These are phyloP conservation scores for Triadica sebifera DNA, from an alignment of 345 rosid genomes.

Conservation along the genomic window DNA sequence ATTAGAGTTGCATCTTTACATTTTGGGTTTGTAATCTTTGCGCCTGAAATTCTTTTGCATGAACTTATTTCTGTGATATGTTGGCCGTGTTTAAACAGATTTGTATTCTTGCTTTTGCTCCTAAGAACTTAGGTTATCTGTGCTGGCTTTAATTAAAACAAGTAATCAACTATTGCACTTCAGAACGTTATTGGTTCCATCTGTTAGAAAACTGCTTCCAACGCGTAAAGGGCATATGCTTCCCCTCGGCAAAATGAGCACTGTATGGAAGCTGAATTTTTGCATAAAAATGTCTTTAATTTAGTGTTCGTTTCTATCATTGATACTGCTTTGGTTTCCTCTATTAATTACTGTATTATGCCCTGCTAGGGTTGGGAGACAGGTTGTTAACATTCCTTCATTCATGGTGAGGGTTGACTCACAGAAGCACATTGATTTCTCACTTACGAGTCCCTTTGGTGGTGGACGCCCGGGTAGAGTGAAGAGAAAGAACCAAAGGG, in stretches of 20 bases:
- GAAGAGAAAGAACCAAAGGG: no score
- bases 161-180: not conserved
- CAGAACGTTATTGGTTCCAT: no score
- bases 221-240: no score
- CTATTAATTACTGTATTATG: no score
- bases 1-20: not conserved
- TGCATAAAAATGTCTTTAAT: not conserved
- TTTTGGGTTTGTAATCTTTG: not conserved
- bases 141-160: not conserved
- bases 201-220: not conserved
- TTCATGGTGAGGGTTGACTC: slow-evolving; percentile 10
- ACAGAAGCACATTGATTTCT: slow-evolving; percentile 68
- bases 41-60: not conserved
- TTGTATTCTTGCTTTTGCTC: not conserved
- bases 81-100: not conserved
- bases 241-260: not conserved
- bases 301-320: no score
- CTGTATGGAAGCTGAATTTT: not conserved
- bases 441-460: slow-evolving; percentile 39
- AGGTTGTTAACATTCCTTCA: no score
- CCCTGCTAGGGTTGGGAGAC: no score
- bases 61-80: not conserved
- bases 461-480: no score
- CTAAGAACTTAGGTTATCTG: not conserved
- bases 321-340: no score